A percentile compares a stretch with the other conserved stretches of the same genome.
These are phyloP conservation scores for Hippophae rhamnoides DNA, from an alignment of 306 rosid genomes.

Conservation along the genomic window DNA sequence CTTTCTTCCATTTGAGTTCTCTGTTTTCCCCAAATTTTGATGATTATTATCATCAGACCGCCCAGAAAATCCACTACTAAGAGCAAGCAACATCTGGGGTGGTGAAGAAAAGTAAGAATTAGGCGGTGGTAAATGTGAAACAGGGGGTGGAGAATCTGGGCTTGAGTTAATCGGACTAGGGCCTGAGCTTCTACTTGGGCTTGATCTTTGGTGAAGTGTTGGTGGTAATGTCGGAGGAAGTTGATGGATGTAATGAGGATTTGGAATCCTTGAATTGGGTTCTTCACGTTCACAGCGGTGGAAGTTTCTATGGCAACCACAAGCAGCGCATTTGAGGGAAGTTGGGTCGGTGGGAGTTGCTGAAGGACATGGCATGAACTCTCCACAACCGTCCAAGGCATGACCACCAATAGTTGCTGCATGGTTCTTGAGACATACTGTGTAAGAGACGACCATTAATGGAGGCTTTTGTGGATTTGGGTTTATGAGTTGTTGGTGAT, in stretches of 20 bases:
- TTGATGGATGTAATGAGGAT: conserved; percentile 11
- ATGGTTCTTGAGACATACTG: conserved; percentile 81
- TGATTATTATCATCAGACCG: conserved; percentile 26
- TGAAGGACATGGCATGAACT: conserved; percentile 58
- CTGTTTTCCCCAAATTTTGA: conserved; percentile 10
- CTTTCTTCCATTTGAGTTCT: conserved; percentile 34
- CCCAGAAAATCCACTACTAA: conserved; percentile 30
- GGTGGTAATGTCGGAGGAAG: conserved; percentile 24
- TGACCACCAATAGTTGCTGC: conserved; percentile 80
- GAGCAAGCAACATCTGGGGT: conserved; percentile 56
- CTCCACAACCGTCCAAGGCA: conserved; percentile 88
- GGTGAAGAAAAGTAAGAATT: conserved; percentile 38
- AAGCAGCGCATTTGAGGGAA: conserved; percentile 77
- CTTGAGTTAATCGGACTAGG: conserved; percentile 51
- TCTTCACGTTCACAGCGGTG: conserved; percentile 73
- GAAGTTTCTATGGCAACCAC: conserved; percentile 92
- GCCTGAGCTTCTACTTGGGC: conserved; percentile 43
- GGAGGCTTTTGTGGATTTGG: not conserved
- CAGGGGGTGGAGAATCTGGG: conserved; percentile 64
- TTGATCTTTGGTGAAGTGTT: conserved; percentile 26
- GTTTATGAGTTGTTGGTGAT: not conserved
- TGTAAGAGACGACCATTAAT: conserved; percentile 32
- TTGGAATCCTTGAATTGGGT: conserved; percentile 17
- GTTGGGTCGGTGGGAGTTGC: conserved; percentile 46
- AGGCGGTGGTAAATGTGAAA: conserved; percentile 61